phyloP scores from a whole-genome alignment of 139 green algal genomes.

The Micromonas commoda region DNA sequence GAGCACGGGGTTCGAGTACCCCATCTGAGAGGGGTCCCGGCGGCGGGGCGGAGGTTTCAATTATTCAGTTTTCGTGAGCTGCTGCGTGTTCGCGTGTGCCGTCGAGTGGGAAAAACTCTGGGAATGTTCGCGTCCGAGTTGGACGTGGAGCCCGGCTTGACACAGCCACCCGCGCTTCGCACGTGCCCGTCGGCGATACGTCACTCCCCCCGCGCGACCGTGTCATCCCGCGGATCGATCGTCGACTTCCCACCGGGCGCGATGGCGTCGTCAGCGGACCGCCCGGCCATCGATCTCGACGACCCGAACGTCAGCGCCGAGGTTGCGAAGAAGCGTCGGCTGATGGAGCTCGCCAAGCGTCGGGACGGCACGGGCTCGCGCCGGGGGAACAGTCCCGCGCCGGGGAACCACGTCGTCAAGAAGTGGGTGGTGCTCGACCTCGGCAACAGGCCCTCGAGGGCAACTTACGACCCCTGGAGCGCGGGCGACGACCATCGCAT shows the following conservation, averaged over 20 bases:
- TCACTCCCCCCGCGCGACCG: too few relatives aligned
- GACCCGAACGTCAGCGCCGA: neutral
- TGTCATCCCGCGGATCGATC: too few relatives aligned
- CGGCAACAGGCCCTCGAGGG: neutral
- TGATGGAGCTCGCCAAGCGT: neutral
- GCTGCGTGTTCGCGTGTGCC: too few relatives aligned
- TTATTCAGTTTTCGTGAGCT: too few relatives aligned
- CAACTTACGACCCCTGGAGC: neutral
- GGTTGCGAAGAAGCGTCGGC: neutral
- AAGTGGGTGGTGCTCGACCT: conserved; percentile 1
- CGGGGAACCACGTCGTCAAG: neutral
- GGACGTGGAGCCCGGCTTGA: neutral
- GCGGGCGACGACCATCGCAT: neutral
- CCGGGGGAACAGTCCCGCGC: neutral
- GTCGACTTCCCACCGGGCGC: too few relatives aligned
- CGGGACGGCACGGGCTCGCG: neutral
- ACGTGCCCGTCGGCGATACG: too few relatives aligned
- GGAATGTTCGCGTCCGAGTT: neutral
- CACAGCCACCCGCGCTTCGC: too few relatives aligned
- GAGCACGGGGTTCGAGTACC: conserved; percentile 2
- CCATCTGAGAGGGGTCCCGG: neutral
- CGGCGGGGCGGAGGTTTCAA: too few relatives aligned
- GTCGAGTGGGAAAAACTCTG: too few relatives aligned
- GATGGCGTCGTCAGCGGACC: too few relatives aligned
- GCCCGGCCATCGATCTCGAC: neutral